Percentiles rank a stretch among this genome's conserved stretches.
phyloP scores from a whole-genome alignment of 345 rosid genomes.

The Citrus inodora region DNA sequence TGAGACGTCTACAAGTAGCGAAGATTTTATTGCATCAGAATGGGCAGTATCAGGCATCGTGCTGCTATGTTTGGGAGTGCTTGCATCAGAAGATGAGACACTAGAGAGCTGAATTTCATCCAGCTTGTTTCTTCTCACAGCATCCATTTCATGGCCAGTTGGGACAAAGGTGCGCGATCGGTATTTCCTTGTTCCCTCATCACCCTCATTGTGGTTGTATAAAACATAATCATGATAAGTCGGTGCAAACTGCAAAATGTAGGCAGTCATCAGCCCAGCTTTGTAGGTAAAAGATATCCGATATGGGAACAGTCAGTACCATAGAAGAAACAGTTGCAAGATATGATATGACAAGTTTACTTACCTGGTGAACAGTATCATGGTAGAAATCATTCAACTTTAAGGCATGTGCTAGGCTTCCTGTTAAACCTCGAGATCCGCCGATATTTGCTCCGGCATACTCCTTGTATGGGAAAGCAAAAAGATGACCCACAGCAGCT shows the following conservation, averaged over 20 bases:
- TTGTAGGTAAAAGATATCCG: neutral
- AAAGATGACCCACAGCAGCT: conserved; percentile 92
- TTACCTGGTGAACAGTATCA: conserved; percentile 97
- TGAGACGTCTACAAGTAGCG: conserved; percentile 63
- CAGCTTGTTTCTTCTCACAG: conserved; percentile 75
- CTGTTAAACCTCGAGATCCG: conserved; percentile 62
- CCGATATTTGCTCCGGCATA: conserved; percentile 95
- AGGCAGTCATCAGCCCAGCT: conserved; percentile 19
- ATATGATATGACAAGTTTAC: neutral
- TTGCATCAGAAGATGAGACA: conserved; percentile 59
- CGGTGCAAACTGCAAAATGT: conserved; percentile 76
- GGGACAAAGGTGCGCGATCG: conserved; percentile 95
- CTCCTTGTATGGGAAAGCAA: conserved; percentile 97
- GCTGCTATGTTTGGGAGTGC: conserved; percentile 45
- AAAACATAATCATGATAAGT: conserved; percentile 97
- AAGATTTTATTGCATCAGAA: conserved; percentile 60
- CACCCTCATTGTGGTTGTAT: conserved; percentile 82
- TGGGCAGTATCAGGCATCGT: conserved; percentile 31
- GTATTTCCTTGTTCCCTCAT: conserved; percentile 84
- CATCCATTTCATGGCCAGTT: conserved; percentile 97
- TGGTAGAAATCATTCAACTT: conserved; percentile 93
- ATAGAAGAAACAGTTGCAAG: neutral
- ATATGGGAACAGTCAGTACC: neutral
- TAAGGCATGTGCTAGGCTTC: conserved; percentile 85
- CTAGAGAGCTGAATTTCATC: conserved; percentile 77